Evolutionary conservation across 1,284 basidiomycete species (phyloP).

Genomic region (Rhodotorula sp.): DNA sequence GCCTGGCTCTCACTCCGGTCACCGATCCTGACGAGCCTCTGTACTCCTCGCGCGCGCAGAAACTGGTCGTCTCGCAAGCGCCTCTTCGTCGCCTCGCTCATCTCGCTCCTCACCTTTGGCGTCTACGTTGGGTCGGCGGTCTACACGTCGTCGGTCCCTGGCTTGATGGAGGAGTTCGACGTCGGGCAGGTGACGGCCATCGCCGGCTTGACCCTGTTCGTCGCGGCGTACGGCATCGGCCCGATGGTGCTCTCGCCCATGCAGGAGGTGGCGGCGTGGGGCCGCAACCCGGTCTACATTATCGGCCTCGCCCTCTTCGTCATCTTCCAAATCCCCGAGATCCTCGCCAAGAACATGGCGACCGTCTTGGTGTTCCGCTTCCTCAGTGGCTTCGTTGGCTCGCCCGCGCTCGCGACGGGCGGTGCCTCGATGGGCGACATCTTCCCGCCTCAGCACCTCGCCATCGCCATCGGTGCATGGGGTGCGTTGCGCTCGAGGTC

Average conservation of each 20-base stretch:
- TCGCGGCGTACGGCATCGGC: constrained; percentile 37
- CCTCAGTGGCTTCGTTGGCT: constrained; percentile 44
- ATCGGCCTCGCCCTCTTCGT: constrained; percentile 35
- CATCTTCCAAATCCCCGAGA: constrained; percentile 27
- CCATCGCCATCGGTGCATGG: constrained; percentile 11
- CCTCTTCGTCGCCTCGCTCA: constrained; percentile 44
- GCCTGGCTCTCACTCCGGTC: constrained; percentile 2
- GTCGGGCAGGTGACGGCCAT: constrained; percentile 31
- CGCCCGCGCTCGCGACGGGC: constrained; percentile 46
- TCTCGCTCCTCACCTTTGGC: constrained; percentile 49
- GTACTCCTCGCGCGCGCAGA: neutral
- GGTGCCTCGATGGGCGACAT: constrained; percentile 47
- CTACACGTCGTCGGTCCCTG: constrained; percentile 42
- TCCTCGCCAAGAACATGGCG: constrained; percentile 20
- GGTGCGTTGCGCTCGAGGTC: neutral
- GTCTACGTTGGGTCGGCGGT: constrained; percentile 47
- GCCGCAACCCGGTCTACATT: constrained; percentile 45
- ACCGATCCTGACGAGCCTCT: constrained; percentile 24
- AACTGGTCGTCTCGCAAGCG: constrained; percentile 49
- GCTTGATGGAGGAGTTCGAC: constrained; percentile 39
- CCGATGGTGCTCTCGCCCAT: constrained; percentile 48
- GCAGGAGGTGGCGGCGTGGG: constrained; percentile 47
- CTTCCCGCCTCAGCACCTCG: constrained; percentile 18
- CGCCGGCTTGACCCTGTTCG: constrained; percentile 38
- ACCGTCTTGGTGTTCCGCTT: constrained; percentile 43